Base-by-base conservation (phyloP, 805 yeast species). In the Kodamaea leandrae region DNA sequence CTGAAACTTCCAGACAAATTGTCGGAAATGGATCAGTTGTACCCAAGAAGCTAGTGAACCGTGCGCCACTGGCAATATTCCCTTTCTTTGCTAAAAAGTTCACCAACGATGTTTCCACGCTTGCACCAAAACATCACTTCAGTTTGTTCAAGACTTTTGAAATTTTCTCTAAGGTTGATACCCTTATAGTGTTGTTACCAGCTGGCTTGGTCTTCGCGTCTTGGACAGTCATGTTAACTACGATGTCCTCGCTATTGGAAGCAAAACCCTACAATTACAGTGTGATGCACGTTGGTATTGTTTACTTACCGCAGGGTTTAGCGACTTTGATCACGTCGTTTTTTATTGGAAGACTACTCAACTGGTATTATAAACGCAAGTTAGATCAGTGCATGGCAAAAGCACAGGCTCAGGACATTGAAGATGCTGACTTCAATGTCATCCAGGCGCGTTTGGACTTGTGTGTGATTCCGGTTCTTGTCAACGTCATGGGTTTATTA, bases 11-110 rank as follows among this genome's bases (percentile, higher is more conserved):
- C 20, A 69, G 96, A 42, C 61, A 73, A 9, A 60, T 85, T 6
- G 91, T 80, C 1, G 96, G 95, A 0, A 86, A 86, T 57, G 88
- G 91, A 1, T 77, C 90, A 1, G 61, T 81, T 1, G 53, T 49
- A 2, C 95, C 95, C 0, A 56, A 49, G 24, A 48, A 42, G 0
- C 24, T 58, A 4, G 14, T 71, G 2, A 69, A 77, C 45, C 63
- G 53, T 32, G 72, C 82, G 3, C 78, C 80, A 0, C 51, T 76
- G 2, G 51, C 78, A 38, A 48, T 54, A 23, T 47, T 49, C 4
- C 47, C 49, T 2, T 46, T 37, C 13, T 41, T 45, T 30, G 27
- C 17, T 13, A 29, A 30, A 7, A 39, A 28, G 17, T 36, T 47
- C 28, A 47, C 43, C 2, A 43, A 47, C 21, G 49, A 49, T 13